Evolutionary conservation across 2,329 filamentous ascomycete genomes (phyloP).

Genomic region (Colletotrichum viniferum): DNA sequence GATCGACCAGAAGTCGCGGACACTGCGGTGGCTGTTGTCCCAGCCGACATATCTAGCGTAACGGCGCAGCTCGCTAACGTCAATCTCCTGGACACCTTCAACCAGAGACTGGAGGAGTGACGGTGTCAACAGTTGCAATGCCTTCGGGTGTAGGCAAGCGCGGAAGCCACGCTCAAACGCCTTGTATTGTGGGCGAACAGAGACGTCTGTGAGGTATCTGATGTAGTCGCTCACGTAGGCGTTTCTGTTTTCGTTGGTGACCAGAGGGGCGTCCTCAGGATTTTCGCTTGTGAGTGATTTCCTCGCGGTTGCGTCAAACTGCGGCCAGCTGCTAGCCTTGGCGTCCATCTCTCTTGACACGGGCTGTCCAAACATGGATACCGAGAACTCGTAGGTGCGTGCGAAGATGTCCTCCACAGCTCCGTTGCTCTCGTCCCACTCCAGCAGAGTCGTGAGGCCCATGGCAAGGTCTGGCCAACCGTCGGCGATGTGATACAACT

Average conservation of each 20-base stretch:
- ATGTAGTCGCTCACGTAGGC: constrained; percentile 87
- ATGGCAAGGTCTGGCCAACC: constrained; percentile 85
- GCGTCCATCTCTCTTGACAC: constrained; percentile 61
- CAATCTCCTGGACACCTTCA: constrained; percentile 83
- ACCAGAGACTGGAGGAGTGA: constrained; percentile 76
- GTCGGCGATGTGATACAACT: constrained; percentile 79
- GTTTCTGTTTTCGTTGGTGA: constrained; percentile 80
- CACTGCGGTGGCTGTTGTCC: constrained; percentile 68
- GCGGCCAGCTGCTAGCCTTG: constrained; percentile 54
- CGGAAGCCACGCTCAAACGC: constrained; percentile 85
- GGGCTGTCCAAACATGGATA: constrained; percentile 60
- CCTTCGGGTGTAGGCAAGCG: constrained; percentile 72
- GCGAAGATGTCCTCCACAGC: constrained; percentile 82
- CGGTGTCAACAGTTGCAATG: constrained; percentile 74
- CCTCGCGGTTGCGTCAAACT: constrained; percentile 41
- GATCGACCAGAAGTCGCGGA: constrained; percentile 84
- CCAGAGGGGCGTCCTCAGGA: constrained; percentile 66
- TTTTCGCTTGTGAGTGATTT: constrained; percentile 38
- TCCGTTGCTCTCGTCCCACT: constrained; percentile 78
- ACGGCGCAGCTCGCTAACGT: constrained; percentile 73
- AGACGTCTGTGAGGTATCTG: constrained; percentile 78
- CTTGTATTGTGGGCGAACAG: constrained; percentile 75
- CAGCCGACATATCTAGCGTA: constrained; percentile 84
- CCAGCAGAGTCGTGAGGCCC: constrained; percentile 73
- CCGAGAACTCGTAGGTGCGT: constrained; percentile 85